phyloP scores from a whole-genome alignment of 768 basidiomycete genomes.

The Boletus edulis region DNA sequence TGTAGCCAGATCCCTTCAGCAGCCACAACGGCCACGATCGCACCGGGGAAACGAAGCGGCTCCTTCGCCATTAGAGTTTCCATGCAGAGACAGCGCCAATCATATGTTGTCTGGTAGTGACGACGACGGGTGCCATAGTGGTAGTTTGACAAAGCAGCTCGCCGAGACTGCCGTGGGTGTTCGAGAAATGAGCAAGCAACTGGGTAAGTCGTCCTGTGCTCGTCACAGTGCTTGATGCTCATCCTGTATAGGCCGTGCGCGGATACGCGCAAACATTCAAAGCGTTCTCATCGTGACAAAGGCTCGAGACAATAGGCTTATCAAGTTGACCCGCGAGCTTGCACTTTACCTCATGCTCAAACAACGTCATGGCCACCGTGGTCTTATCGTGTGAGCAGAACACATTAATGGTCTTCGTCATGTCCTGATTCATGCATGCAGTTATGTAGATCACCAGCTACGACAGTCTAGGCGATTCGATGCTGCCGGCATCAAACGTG shows the following conservation, averaged over 20 bases:
- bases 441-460: constrained; percentile 94
- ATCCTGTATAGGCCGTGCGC: constrained; percentile 72
- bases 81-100: constrained; percentile 13
- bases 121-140: constrained; percentile 67
- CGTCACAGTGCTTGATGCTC: constrained; percentile 7
- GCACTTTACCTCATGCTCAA: constrained; percentile 95
- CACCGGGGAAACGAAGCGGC: constrained; percentile 4
- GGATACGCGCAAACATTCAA: constrained; percentile 89
- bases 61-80: constrained; percentile 16
- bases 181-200: constrained; percentile 97
- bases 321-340: constrained; percentile 90
- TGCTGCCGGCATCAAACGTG: constrained; percentile 80
- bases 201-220: constrained; percentile 55
- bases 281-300: constrained; percentile 95
- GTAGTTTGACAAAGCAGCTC: constrained; percentile 85
- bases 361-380: constrained; percentile 62
- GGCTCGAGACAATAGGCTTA: constrained; percentile 94
- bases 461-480: constrained; percentile 90
- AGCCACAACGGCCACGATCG: constrained; percentile 7
- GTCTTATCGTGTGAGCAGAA: constrained; percentile 75
- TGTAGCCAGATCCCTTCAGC: constrained; percentile 50
- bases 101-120: constrained; percentile 28
- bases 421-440: constrained; percentile 31
- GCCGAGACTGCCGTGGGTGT: constrained; percentile 98
- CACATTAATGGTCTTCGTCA: constrained; percentile 13